A percentile compares a stretch with the other conserved stretches of the same genome.
phyloP scores from a whole-genome alignment of 495 filamentous ascomycete genomes.

The Melanomma pulvis-pyrius region DNA sequence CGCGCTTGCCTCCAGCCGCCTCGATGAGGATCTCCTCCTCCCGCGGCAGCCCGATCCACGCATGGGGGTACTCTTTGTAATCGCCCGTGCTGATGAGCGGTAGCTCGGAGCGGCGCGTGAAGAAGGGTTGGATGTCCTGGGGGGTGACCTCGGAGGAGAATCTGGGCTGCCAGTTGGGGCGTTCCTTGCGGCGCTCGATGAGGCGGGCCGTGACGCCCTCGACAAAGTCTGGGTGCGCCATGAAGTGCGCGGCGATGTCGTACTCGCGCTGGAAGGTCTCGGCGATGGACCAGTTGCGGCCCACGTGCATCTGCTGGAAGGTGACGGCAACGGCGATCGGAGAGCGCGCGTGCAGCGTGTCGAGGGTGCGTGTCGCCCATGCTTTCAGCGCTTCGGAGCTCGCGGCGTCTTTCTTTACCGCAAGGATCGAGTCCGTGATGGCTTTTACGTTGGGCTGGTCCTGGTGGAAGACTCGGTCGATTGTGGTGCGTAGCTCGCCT shows the following conservation, averaged over 20 bases:
- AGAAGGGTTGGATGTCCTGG: slow-evolving; percentile 61
- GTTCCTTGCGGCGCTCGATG: slow-evolving; percentile 59
- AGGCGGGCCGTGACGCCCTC: slow-evolving; percentile 80
- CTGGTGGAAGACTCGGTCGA: slow-evolving; percentile 60
- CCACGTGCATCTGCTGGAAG: slow-evolving; percentile 75
- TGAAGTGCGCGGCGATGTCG: slow-evolving; percentile 77
- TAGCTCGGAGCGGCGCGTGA: slow-evolving; percentile 57
- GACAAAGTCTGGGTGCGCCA: slow-evolving; percentile 83
- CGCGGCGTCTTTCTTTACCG: slow-evolving; percentile 41
- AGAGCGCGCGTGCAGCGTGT: slow-evolving; percentile 71
- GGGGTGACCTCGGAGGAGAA: slow-evolving; percentile 62
- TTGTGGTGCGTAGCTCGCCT: slow-evolving; percentile 69
- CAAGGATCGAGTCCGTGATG: slow-evolving; percentile 68
- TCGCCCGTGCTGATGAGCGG: slow-evolving; percentile 52
- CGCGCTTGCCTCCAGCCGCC: slow-evolving; percentile 41
- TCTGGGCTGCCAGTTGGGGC: slow-evolving; percentile 71
- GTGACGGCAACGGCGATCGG: slow-evolving; percentile 84
- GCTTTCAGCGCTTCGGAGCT: slow-evolving; percentile 34
- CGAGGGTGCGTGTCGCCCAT: slow-evolving; percentile 77
- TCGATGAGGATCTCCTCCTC: slow-evolving; percentile 67
- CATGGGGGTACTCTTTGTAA: slow-evolving; percentile 71
- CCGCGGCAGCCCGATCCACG: slow-evolving; percentile 66
- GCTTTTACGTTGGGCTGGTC: slow-evolving; percentile 58
- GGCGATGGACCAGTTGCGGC: slow-evolving; percentile 71
- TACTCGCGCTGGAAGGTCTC: slow-evolving; percentile 84